Base-by-base conservation (phyloP, 1,139 yeast species). In the Zygoascus sp. region DNA sequence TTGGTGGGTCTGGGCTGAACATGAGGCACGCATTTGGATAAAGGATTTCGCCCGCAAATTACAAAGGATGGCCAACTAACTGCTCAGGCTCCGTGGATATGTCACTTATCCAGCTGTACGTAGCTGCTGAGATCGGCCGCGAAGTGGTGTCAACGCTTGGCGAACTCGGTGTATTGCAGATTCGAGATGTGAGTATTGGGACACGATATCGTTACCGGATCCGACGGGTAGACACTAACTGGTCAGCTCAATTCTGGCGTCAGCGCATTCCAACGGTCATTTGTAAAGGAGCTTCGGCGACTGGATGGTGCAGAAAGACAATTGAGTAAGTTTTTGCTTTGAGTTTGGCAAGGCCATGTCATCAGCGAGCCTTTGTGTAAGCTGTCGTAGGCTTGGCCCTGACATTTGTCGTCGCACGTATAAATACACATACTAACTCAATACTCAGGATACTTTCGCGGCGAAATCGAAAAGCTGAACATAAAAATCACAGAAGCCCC, bases 111-210 rank as follows among this genome's bases (percentile, higher is more conserved):
- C 97, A 92, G 71, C 77, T 92, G 62, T 92, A 86, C 66, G 82
- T 94, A 49, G 90, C 98, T 13, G 81, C 84, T 25, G 99, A 92
- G 65, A 80, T 89, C 52, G 85, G 96, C 9, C 74, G 97, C 52
- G 95, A 90, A 52, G 82, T 90, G 51, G 95, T 90, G n/a, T 80
- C 83, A 43, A 77, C 84, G 1, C 69, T 92, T 43, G 99, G 98
- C 15, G 81, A 82, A 53, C 70, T 85, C 50, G 96, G 97, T 1
- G 72, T 79, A 48, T 87, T 94, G 23, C 97, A 94, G 62, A 89
- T 94, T 66, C 76, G 96, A 51, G 97, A 92, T 66, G 65, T 65
- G 53, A 21, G 59, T 53, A 10, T 34, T 30, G 16, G n/a, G 21
- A 20, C 13, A 38, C 22, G 17, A n/a, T 15, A 22, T 37, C 2